These are phyloP conservation scores for Tricholoma bakamatsutake DNA, from an alignment of 768 basidiomycete species.

Conservation along the genomic window DNA sequence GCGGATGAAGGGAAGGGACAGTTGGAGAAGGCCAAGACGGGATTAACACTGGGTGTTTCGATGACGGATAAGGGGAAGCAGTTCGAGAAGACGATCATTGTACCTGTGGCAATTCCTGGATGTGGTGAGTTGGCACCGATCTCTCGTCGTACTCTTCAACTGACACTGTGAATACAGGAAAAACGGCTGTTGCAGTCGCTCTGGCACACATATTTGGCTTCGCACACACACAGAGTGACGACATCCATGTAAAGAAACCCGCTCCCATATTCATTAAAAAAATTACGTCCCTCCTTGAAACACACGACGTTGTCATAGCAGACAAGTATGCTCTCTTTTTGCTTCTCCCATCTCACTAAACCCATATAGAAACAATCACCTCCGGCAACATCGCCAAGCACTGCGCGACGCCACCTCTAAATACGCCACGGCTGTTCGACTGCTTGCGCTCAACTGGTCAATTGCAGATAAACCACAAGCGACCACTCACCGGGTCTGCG, in stretches of 20 bases:
- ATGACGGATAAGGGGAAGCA: slow-evolving; percentile 14
- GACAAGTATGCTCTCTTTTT: slow-evolving; percentile 62
- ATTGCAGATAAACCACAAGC: slow-evolving; percentile 46
- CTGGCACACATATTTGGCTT: slow-evolving; percentile 77
- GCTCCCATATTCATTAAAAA: slow-evolving; percentile 69
- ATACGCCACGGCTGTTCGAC: slow-evolving; percentile 51
- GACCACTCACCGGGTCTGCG: slow-evolving; percentile 69
- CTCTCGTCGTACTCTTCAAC: slow-evolving; percentile 10
- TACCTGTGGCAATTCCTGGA: slow-evolving; percentile 88
- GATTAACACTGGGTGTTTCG: slow-evolving; percentile 27
- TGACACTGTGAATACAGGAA: slow-evolving; percentile 45
- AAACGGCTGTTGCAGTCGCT: slow-evolving; percentile 81
- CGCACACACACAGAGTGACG: slow-evolving; percentile 92
- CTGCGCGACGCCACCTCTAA: slow-evolving; percentile 50
- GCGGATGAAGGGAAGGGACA: slow-evolving; percentile 38
- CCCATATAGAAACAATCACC: slow-evolving; percentile 77
- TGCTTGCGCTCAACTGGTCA: slow-evolving; percentile 81
- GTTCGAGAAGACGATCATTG: slow-evolving; percentile 73
- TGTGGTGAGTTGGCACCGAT: slow-evolving; percentile 58
- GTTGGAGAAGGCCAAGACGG: slow-evolving; percentile 24
- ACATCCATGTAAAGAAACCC: slow-evolving; percentile 71
- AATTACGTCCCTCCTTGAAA: slow-evolving; percentile 53
- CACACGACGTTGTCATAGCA: slow-evolving; percentile 78
- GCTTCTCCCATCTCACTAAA: neutral
- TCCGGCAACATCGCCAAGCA: slow-evolving; percentile 66